Base-by-base conservation (phyloP, 106 monocot genomes). In the Hemerocallis citrina region DNA sequence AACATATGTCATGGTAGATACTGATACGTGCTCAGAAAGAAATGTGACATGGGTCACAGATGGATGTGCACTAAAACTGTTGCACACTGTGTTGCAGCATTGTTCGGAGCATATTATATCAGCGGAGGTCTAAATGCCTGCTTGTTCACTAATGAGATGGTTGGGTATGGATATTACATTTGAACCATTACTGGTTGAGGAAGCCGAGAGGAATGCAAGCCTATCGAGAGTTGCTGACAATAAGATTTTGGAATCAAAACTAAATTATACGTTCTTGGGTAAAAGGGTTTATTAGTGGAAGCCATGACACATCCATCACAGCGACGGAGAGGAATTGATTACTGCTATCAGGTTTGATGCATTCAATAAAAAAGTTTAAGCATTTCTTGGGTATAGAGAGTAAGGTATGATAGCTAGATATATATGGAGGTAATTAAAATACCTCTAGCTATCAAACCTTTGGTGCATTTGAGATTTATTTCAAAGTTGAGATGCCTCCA, bases 1-100 rank as follows among this genome's bases (percentile, higher is more conserved):
- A 13, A 72, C 27, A 23, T 65, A 61, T 59, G 71, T 71, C 0
- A 52, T 33, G 10, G 63, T 71, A 48, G 77, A 82, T 7, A 75
- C 74, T 6, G 35, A 72, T 61, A 43, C 74, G 25, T 70, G 85
- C 37, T 93, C 27, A 85, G 93, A 30, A 89, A 77, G 63, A 36
- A 74, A 23, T 93, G 93, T 64, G 88, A 93, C 46, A 66, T 31
- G 50, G 93, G 93, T 16, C 93, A 89, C 55, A 64, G 93, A 27
- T 93, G 93, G 93, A 66, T 93, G 41, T 93, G 93, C 55, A 85
- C 93, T 16, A 93, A 93, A 69, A 93, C 93, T 17, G 67, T 93
- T 44, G 71, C 93, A 55, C 88, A 93, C 69, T 93, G 93, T 67
- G 85, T 88, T 42, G 85, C 88, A 70, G 81, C 88, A 49, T 49